Evolutionary conservation across 1,284 basidiomycete genomes (phyloP).

Genomic region (Sparassis latifolia): DNA sequence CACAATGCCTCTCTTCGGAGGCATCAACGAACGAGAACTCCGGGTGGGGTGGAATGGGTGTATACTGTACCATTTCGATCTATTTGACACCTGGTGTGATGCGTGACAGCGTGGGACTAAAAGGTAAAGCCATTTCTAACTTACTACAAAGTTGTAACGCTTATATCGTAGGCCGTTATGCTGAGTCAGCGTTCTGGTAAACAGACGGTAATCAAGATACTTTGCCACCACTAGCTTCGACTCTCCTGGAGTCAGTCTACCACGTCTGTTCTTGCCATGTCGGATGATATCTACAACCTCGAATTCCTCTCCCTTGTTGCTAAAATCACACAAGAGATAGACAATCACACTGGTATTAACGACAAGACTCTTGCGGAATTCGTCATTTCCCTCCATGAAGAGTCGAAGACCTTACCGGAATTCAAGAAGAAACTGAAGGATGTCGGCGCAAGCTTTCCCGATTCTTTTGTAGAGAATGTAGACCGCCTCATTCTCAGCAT

Average conservation of each 20-base stretch:
- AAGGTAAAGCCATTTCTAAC: too few relatives aligned
- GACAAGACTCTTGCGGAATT: slow-evolving; percentile 96
- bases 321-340: slow-evolving; percentile 86
- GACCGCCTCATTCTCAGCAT: slow-evolving; percentile 92
- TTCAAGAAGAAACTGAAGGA: slow-evolving; percentile 84
- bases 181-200: too few relatives aligned
- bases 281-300: slow-evolving; percentile 84
- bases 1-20: slow-evolving; percentile 71
- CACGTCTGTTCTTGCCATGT: slow-evolving; percentile 34
- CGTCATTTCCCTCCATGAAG: slow-evolving; percentile 86
- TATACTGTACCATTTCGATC: too few relatives aligned
- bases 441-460: slow-evolving; percentile 82
- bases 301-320: slow-evolving; percentile 86
- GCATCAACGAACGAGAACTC: slow-evolving; percentile 36
- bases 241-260: too few relatives aligned
- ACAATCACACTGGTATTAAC: slow-evolving; percentile 78
- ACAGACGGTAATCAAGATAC: too few relatives aligned
- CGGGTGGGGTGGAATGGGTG: too few relatives aligned
- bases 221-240: too few relatives aligned
- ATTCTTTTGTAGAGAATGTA: slow-evolving; percentile 86
- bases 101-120: too few relatives aligned
- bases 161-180: too few relatives aligned
- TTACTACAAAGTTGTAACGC: too few relatives aligned
- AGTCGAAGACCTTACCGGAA: slow-evolving; percentile 66
- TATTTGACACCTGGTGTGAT: too few relatives aligned